Base-by-base conservation (phyloP, 805 yeast species). In the Lachancea thermotolerans region DNA sequence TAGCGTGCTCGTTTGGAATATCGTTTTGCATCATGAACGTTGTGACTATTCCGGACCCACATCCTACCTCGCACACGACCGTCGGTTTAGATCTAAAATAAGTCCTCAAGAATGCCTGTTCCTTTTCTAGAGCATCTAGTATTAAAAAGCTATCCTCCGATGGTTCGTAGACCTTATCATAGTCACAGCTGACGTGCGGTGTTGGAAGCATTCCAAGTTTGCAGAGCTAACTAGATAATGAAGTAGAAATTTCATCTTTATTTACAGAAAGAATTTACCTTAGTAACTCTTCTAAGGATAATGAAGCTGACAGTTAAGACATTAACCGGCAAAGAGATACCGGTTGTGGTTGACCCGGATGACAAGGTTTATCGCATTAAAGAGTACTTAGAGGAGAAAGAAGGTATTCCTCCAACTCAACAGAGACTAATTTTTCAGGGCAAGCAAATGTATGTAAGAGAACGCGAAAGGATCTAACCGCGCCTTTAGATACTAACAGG, bases 331-430 rank as follows among this genome's bases (percentile, higher is more conserved):
- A 64, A 59, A 54, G 76, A 71, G 45, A 64, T 67, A 25, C 50
- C 60, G 4, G 57, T 66, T 7, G 65, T 62, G 37, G 57, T 68
- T 14, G 62, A 61, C 10, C 58, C 61, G 15, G 49, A 53, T 4
- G 71, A 66, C 46, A 62, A 62, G 51, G 74, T 86, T 47, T 75
- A 79, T 49, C 78, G 83, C 40, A 80, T 91, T 66, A 91, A 91
- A 66, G 97, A 91, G 62, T 77, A 84, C 61, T 79, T 91, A 70
- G 98, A 93, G 64, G 96, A 91, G 60, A 87, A 87, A 57, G 98
- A 91, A 64, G 99, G 98, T 1, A 91, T 91, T 45, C 96, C 98
- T 2, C 97, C 98, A 10, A 80, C 85, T 28, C 99, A 91, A 68
- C 99, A 93, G 67, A 78, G 96, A 54, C 78, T 91, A 53, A 82